Evolutionary conservation across 2,329 filamentous ascomycete species (phyloP), one percentile per base, ranked within the genome.

Genomic region (Epichloe uncinata): DNA sequence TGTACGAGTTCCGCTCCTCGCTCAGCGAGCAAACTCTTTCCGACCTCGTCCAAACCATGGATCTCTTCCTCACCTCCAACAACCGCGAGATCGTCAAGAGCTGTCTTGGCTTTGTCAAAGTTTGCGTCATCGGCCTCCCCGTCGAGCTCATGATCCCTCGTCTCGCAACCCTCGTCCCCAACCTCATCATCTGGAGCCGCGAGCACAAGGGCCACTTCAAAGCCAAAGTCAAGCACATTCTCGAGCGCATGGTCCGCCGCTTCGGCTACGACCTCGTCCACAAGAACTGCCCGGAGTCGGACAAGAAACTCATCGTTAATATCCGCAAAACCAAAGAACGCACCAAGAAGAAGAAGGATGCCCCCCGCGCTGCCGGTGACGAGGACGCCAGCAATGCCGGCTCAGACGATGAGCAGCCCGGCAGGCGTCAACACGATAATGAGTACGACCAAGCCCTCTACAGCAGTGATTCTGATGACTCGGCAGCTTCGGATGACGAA

Each of bases 181-280:
- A 95, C 66, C 74, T 97, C 18, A 87, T 97, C 74, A 81, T 90
- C 41, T 98, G 93, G 91, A 90, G 86, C 63, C 88, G 96, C 66
- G 93, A 98, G 68, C 94, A 98, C 73, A 97, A 97, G 72, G 89
- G 89, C 12, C 89, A 95, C 64, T 93, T 98, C 72, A 88, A 91
- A 61, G 84, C 87, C 46, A 98, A 97, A 73, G 90, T 98, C 58
- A 97, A 96, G 79, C 90, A 96, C 63, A 97, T 98, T 55, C 72
- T 98, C 15, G 93, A 98, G 70, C 82, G 93, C 48, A 88, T 96
- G 77, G 85, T 97, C 20, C 81, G 91, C 45, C 82, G 91, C 50
- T 97, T 96, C 62, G 90, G 93, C 45, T 85, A 85, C 43, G 84
- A 91, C 2, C 68, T 80, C 33, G 79, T 98, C 12, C 87, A 93